phyloP scores from a whole-genome alignment of 371 early-diverging fungal genomes.

The Mucor sp. region DNA sequence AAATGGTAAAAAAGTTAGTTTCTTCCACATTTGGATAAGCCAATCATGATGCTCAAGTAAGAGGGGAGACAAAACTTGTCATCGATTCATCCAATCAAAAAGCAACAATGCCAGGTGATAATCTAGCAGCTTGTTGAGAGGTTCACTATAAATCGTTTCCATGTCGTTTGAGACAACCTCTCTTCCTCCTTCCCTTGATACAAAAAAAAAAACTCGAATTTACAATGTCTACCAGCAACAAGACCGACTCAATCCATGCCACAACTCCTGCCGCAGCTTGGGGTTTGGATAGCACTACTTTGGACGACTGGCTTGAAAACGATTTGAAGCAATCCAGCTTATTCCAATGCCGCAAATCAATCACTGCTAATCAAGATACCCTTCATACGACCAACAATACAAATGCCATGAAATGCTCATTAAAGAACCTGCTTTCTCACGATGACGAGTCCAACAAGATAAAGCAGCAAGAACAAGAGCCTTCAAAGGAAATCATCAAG shows the following conservation, averaged over 20 bases:
- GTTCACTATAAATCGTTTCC: background rate
- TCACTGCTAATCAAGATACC: background rate
- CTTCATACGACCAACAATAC: background rate
- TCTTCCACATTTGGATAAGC: conserved; percentile 18
- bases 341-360: conserved; percentile 6
- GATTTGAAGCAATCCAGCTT: conserved; percentile 33
- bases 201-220: background rate
- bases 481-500: background rate
- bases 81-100: conserved; percentile 31
- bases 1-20: conserved; percentile 16
- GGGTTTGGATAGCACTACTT: conserved; percentile 20
- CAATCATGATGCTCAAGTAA: conserved; percentile 20
- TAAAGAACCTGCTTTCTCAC: background rate
- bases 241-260: background rate
- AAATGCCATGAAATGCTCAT: background rate
- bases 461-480: background rate
- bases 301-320: conserved; percentile 42
- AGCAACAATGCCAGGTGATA: conserved; percentile 21
- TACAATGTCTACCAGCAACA: background rate
- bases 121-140: background rate
- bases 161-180: background rate
- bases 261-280: background rate
- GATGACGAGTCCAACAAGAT: background rate
- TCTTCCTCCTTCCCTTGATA: conserved; percentile 1
- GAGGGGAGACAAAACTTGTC: conserved; percentile 36